These are phyloP conservation scores for Solanum corneliomulleri DNA, from an alignment of 257 asterid genomes.

Conservation along the genomic window DNA sequence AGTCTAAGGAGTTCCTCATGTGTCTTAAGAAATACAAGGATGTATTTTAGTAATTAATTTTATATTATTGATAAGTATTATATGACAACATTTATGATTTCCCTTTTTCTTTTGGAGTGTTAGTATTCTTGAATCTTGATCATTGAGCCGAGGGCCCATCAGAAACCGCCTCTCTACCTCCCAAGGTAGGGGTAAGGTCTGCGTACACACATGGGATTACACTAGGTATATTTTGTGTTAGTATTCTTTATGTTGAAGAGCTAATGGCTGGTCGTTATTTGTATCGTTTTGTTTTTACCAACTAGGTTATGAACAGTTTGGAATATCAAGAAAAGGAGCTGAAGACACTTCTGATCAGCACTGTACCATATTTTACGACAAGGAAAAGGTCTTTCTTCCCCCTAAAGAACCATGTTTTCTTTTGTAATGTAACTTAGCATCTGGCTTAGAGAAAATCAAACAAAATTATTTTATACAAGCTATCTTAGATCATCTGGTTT, in stretches of 20 bases:
- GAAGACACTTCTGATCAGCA: constrained; percentile 86
- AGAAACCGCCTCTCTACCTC: neutral
- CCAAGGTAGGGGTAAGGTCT: neutral
- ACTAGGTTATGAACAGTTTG: constrained; percentile 80
- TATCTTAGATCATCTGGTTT: neutral
- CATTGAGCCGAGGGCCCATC: neutral
- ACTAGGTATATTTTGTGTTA: neutral
- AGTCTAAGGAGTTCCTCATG: neutral
- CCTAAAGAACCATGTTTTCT: neutral
- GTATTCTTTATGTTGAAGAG: neutral
- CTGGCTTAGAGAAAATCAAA: neutral
- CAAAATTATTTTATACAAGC: neutral
- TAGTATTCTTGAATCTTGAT: neutral
- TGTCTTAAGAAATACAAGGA: neutral
- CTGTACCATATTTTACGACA: constrained; percentile 81
- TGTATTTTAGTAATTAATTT: neutral
- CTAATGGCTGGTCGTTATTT: neutral
- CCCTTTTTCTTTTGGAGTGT: neutral
- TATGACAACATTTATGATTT: neutral
- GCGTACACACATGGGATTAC: neutral
- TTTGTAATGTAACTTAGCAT: neutral
- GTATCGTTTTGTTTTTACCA: neutral
- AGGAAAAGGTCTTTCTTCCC: constrained; percentile 49
- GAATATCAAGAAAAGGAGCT: constrained; percentile 85
- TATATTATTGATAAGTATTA: neutral